A percentile compares a stretch with the other conserved stretches of the same genome.
These are phyloP conservation scores for Tolypocladium endophyticum DNA, from an alignment of 2,329 filamentous ascomycete genomes.

Conservation along the genomic window DNA sequence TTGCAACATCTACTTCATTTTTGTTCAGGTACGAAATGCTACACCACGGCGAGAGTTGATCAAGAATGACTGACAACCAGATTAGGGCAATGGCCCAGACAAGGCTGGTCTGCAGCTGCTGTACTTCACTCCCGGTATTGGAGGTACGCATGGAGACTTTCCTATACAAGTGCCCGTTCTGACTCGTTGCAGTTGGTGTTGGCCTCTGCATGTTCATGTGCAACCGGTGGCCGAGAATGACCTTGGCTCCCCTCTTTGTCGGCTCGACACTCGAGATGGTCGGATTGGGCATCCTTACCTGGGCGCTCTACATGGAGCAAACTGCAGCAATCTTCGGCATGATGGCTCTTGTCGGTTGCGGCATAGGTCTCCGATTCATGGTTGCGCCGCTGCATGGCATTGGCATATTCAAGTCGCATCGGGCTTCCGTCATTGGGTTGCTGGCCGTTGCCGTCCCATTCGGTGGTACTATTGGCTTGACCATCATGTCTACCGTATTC, in stretches of 20 bases:
- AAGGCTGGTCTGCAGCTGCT: slow-evolving; percentile 47
- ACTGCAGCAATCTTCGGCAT: slow-evolving; percentile 49
- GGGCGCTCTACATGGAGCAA: slow-evolving; percentile 40
- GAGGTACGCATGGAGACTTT: slow-evolving; percentile 23
- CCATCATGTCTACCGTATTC: slow-evolving; percentile 59
- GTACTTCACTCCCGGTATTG: slow-evolving; percentile 55
- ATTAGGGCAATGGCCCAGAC: slow-evolving; percentile 35
- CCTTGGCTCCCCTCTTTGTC: slow-evolving; percentile 45
- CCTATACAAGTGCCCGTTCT: background rate
- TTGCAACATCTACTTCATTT: slow-evolving; percentile 55
- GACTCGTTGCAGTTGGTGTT: slow-evolving; percentile 33
- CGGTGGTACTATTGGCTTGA: slow-evolving; percentile 54
- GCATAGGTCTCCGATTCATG: slow-evolving; percentile 56
- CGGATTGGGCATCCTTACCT: slow-evolving; percentile 47
- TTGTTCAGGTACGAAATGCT: slow-evolving; percentile 32
- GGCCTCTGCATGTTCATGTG: slow-evolving; percentile 47
- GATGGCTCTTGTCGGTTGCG: slow-evolving; percentile 53
- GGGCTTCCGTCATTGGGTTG: slow-evolving; percentile 49
- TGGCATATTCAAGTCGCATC: slow-evolving; percentile 46
- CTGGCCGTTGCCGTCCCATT: slow-evolving; percentile 50
- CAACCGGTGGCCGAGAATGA: slow-evolving; percentile 52
- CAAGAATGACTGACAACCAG: background rate
- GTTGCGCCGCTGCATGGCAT: slow-evolving; percentile 51
- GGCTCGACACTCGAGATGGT: slow-evolving; percentile 46
- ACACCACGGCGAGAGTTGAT: background rate